Conservation (phyloP, 2,329 filamentous ascomycete species). For the Ciborinia camelliae region DNA sequence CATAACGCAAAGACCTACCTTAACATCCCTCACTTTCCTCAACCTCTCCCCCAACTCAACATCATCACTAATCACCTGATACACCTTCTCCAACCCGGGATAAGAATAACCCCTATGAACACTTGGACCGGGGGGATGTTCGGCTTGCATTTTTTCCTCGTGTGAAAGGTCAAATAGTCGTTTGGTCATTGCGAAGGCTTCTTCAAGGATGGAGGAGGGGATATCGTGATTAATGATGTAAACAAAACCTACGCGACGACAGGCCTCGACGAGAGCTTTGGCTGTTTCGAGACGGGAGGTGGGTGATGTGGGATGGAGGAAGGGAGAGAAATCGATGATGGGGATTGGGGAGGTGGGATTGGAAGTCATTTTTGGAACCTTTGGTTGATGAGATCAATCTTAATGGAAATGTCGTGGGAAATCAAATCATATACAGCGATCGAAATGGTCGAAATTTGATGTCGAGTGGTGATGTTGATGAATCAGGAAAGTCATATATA, state of each 20-base stretch:
- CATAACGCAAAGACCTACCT: conserved; percentile 39
- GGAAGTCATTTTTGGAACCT: neutral
- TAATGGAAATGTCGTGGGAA: neutral
- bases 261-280: conserved; percentile 42
- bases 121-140: conserved; percentile 47
- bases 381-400: neutral
- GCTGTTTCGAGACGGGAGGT: conserved; percentile 37
- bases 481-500: neutral
- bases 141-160: conserved; percentile 48
- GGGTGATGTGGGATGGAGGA: conserved; percentile 24
- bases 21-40: conserved; percentile 49
- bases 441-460: too few relatives aligned
- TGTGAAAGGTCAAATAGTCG: conserved; percentile 44
- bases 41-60: conserved; percentile 43
- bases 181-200: conserved; percentile 45
- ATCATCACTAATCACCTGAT: conserved; percentile 44
- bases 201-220: conserved; percentile 39
- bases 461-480: neutral
- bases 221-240: conserved; percentile 49
- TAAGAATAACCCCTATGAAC: conserved; percentile 55
- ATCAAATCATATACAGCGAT: neutral
- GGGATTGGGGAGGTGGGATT: conserved; percentile 21
- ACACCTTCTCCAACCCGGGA: conserved; percentile 52
- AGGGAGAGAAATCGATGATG: conserved; percentile 31
- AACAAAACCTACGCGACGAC: conserved; percentile 46